A percentile compares a stretch with the other conserved stretches of the same genome.
Evolutionary conservation across 2,329 filamentous ascomycete genomes (phyloP).

Genomic region (Aureobasidium pullulans): DNA sequence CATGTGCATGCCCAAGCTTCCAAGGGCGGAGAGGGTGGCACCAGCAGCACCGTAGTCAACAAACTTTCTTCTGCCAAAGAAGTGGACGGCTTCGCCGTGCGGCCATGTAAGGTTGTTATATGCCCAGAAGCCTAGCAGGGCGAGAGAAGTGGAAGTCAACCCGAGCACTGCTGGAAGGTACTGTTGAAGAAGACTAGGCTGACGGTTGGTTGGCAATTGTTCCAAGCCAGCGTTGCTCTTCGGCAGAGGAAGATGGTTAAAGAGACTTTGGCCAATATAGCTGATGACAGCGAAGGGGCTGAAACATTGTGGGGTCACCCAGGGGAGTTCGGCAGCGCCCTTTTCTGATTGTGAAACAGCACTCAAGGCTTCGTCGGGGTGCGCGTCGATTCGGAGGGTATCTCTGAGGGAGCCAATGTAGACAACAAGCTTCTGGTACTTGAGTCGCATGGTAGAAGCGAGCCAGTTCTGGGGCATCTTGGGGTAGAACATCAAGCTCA

Average conservation of each 20-base stretch:
- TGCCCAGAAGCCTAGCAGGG: constrained; percentile 12
- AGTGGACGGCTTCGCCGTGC: constrained; percentile 25
- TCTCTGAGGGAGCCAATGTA: constrained; percentile 28
- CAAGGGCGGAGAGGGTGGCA: constrained; percentile 24
- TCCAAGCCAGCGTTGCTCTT: background rate
- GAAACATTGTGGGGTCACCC: background rate
- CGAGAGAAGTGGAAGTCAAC: constrained; percentile 5
- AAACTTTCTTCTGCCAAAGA: constrained; percentile 28
- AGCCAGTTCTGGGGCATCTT: constrained; percentile 57
- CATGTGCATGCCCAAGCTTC: constrained; percentile 12
- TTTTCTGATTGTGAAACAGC: background rate
- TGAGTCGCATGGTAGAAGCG: constrained; percentile 46
- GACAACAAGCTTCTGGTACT: constrained; percentile 33
- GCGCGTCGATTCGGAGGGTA: constrained; percentile 17
- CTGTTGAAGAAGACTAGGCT: background rate
- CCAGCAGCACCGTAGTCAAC: constrained; percentile 29
- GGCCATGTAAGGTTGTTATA: constrained; percentile 23
- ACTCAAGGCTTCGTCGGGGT: constrained; percentile 5
- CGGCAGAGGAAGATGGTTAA: constrained; percentile 4
- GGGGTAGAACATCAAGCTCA: constrained; percentile 63
- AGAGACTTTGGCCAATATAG: constrained; percentile 7
- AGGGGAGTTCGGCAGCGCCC: background rate
- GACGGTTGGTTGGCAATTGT: background rate
- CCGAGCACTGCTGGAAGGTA: constrained; percentile 9
- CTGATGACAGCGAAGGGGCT: background rate